Conservation (phyloP, 805 yeast genomes). For the Hanseniaspora nectarophila region DNA sequence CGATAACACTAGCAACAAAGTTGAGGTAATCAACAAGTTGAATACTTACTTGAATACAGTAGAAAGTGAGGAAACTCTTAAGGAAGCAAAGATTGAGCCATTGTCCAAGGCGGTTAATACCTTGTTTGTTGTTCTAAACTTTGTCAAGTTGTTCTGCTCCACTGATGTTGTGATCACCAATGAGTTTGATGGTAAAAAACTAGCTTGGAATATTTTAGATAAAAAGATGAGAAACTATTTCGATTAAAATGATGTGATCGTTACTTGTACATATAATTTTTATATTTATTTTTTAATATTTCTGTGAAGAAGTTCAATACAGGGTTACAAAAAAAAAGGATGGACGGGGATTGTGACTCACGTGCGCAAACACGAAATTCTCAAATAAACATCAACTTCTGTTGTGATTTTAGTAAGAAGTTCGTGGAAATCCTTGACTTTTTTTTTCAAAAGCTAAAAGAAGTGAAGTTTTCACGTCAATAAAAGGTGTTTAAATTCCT, state of each 20-base stretch:
- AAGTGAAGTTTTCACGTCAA: too few relatives aligned
- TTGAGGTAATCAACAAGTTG: not conserved
- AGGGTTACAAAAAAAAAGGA: too few relatives aligned
- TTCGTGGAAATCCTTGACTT: not conserved
- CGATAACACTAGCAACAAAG: not conserved
- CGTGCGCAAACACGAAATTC: too few relatives aligned
- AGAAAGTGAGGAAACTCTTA: not conserved
- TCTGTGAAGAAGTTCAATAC: not conserved
- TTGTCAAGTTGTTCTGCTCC: slow-evolving; percentile 8
- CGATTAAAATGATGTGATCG: not conserved
- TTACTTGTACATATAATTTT: not conserved
- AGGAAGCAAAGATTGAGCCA: not conserved
- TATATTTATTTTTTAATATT: not conserved
- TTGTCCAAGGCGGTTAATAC: slow-evolving; percentile 4
- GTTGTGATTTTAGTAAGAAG: not conserved
- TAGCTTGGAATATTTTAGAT: slow-evolving; percentile 7
- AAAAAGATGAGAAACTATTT: slow-evolving; percentile 12
- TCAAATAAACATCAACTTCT: not conserved
- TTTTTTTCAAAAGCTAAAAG: too few relatives aligned
- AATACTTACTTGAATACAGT: not conserved
- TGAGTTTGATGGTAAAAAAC: slow-evolving; percentile 12
- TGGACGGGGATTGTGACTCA: too few relatives aligned
- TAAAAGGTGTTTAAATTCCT: too few relatives aligned
- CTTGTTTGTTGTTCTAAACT: slow-evolving; percentile 12
- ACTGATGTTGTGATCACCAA: slow-evolving; percentile 11